These are phyloP conservation scores for Blastocladiella britannica DNA, from an alignment of 192 early-diverging fungal species.

Conservation along the genomic window DNA sequence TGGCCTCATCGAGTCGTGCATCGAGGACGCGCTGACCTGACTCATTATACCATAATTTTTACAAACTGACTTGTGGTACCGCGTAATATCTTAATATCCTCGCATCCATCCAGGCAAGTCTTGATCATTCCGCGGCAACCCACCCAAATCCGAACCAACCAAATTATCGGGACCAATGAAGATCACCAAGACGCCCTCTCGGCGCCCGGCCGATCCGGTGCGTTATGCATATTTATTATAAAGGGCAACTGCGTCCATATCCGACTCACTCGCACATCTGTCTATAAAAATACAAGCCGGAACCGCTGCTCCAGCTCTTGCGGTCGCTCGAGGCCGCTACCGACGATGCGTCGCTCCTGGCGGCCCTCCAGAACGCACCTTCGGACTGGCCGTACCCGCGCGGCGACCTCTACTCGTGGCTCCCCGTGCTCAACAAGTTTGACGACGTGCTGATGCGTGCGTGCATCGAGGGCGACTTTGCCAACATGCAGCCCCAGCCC, in stretches of 20 bases:
- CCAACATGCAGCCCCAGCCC: constrained; percentile 34
- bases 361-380: constrained; percentile 21
- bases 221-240: neutral
- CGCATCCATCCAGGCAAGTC: too few species aligned
- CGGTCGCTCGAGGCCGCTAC: constrained; percentile 30
- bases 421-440: constrained; percentile 77
- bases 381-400: constrained; percentile 59
- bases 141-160: too few species aligned
- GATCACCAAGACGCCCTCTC: constrained; percentile 3
- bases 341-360: too few species aligned
- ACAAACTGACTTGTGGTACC: too few species aligned
- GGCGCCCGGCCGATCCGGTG: neutral
- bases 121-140: too few species aligned
- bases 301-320: constrained; percentile 3
- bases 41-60: too few species aligned
- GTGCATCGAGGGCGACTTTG: constrained; percentile 40
- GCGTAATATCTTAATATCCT: too few species aligned
- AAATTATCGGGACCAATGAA: too few species aligned
- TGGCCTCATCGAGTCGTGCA: too few species aligned
- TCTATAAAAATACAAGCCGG: neutral
- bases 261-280: neutral
- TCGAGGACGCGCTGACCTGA: too few species aligned
- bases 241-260: neutral
- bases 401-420: constrained; percentile 91
- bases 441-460: constrained; percentile 53